Evolutionary conservation across 352 stramenopile genomes (phyloP).

Genomic region (Phytophthora pistaciae): DNA sequence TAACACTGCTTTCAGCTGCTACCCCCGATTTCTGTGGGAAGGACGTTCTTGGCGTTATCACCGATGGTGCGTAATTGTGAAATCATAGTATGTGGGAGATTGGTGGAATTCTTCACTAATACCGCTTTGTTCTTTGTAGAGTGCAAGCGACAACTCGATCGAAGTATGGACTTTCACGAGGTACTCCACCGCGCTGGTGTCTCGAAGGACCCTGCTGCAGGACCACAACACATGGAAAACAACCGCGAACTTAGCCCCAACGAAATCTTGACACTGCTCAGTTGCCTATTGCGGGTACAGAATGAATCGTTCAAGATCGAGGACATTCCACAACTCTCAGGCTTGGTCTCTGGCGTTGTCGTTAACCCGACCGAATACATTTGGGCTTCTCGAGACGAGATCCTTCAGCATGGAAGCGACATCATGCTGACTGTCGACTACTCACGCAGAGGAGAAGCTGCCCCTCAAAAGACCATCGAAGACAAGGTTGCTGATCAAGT

Average conservation of each 20-base stretch:
- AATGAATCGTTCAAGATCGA: constrained; percentile 22
- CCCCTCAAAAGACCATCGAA: too few species aligned
- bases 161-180: constrained; percentile 13
- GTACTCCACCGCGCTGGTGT: constrained; percentile 7
- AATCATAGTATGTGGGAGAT: not conserved
- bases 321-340: constrained; percentile 24
- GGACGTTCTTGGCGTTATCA: constrained; percentile 4
- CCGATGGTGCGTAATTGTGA: constrained; percentile 4
- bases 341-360: constrained; percentile 31
- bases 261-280: constrained; percentile 19
- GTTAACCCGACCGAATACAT: constrained; percentile 11
- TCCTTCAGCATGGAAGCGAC: constrained; percentile 4
- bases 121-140: not conserved
- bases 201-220: not conserved
- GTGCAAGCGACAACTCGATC: constrained; percentile 14
- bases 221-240: constrained; percentile 14
- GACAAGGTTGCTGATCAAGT: not conserved
- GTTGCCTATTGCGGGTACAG: constrained; percentile 15
- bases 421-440: constrained; percentile 9
- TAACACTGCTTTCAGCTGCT: constrained; percentile 10
- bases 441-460: not conserved
- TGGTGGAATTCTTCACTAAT: not conserved
- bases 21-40: constrained; percentile 12
- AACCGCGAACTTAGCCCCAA: constrained; percentile 11
- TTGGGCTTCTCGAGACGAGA: constrained; percentile 23